These are phyloP conservation scores for Coleophoma cylindrospora DNA, from an alignment of 2,329 filamentous ascomycete species.

Conservation along the genomic window DNA sequence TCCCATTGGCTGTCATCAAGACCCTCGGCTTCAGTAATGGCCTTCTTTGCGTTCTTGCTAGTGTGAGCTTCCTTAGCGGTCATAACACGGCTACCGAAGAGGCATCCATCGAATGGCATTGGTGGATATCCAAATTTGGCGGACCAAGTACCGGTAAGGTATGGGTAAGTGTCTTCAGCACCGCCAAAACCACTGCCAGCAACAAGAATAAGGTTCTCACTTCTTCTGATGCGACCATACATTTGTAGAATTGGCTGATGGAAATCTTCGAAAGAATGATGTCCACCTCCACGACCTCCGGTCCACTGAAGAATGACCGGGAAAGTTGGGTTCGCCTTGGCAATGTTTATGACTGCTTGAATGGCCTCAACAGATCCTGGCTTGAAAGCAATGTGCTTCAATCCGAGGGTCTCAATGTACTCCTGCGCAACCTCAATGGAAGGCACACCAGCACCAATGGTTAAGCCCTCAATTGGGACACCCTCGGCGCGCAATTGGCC, in stretches of 20 bases:
- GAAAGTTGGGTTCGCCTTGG: conserved; percentile 89
- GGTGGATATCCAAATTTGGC: conserved; percentile 78
- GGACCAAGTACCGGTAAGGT: conserved; percentile 87
- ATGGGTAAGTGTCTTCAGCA: conserved; percentile 85
- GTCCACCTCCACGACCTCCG: conserved; percentile 86
- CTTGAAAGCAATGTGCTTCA: conserved; percentile 95
- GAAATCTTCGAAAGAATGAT: conserved; percentile 95
- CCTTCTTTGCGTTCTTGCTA: conserved; percentile 80
- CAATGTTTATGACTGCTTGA: conserved; percentile 85
- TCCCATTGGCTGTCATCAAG: conserved; percentile 83
- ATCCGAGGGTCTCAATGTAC: conserved; percentile 86
- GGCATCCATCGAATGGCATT: conserved; percentile 90
- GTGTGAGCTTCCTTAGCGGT: conserved; percentile 89
- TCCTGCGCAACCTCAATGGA: conserved; percentile 90
- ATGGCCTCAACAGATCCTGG: conserved; percentile 86
- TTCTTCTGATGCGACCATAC: conserved; percentile 83
- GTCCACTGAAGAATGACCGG: conserved; percentile 95
- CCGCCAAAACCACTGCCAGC: conserved; percentile 91
- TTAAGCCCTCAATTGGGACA: conserved; percentile 85
- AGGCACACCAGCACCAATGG: conserved; percentile 88
- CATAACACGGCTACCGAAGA: conserved; percentile 94
- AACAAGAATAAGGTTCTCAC: conserved; percentile 81
- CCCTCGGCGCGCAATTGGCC: conserved; percentile 77
- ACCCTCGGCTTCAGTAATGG: conserved; percentile 81
- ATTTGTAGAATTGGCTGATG: conserved; percentile 87